A percentile compares a stretch with the other conserved stretches of the same genome.
Conservation (phyloP, 495 filamentous ascomycete genomes). For the Clavariopsis aquatica region DNA sequence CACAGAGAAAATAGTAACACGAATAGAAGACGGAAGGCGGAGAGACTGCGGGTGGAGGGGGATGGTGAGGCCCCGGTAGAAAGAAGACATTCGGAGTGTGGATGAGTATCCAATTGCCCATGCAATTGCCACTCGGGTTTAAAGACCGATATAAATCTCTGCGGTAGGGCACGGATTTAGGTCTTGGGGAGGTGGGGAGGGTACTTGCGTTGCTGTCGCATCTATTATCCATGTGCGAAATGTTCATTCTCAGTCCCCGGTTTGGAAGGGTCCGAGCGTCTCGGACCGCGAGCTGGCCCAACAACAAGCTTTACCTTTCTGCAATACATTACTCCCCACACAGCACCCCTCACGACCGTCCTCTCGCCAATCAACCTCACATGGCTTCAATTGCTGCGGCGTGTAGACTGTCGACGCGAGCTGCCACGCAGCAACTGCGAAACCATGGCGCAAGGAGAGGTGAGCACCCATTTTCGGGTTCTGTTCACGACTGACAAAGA, state of each 20-base stretch:
- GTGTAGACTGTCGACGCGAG: conserved; percentile 38
- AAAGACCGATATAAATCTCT: neutral
- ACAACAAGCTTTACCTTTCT: conserved; percentile 28
- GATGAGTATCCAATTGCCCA: neutral
- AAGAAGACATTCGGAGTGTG: neutral
- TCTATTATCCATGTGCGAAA: neutral
- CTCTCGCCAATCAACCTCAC: conserved; percentile 1
- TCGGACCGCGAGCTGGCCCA: conserved; percentile 23
- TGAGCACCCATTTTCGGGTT: conserved; percentile 18
- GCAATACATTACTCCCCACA: conserved; percentile 12
- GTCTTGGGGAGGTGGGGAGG: too few species aligned
- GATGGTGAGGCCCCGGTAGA: conserved; percentile 28
- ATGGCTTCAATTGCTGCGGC: conserved; percentile 41
- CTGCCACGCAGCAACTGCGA: conserved; percentile 36
- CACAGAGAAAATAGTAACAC: conserved; percentile 19
- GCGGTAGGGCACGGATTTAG: too few species aligned
- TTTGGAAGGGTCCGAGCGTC: neutral
- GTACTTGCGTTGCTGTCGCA: neutral
- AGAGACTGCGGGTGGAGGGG: conserved; percentile 22
- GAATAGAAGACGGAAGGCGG: conserved; percentile 29
- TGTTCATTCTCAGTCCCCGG: neutral
- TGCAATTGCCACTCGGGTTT: neutral
- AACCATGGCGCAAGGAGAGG: conserved; percentile 36
- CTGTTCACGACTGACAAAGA: conserved; percentile 19
- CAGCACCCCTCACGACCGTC: conserved; percentile 7